Evolutionary conservation across 2,329 filamentous ascomycete species (phyloP), one percentile per base, ranked within the genome.

Genomic region (Fusarium algeriense): DNA sequence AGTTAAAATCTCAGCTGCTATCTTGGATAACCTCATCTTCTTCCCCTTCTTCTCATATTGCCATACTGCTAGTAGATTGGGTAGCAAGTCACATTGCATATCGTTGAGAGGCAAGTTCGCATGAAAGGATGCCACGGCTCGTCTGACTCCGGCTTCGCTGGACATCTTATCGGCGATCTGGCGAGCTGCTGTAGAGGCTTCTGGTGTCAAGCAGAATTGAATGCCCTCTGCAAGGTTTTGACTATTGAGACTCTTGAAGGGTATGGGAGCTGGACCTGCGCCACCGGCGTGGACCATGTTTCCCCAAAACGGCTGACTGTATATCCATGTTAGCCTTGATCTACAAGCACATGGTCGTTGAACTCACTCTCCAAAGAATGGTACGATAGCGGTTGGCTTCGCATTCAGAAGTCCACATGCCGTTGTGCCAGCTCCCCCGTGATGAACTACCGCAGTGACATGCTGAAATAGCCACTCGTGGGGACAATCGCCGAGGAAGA

Each of bases 401-500:
- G 86, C 91, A 69, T 87, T 90, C 73, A 90, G 90, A 17, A 94
- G 81, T 1, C 90, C 91, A 37, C 90, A 91, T 1, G 91, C 91
- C 0, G 91, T 92, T 0, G 91, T 94, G 4, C 92, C 91, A 0
- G 92, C 92, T 9, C 91, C 91, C 12, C 91, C 91, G 64, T 93
- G 91, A 62, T 93, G 91, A 1, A 93, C 86, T 2, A 91, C 90
- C 0, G 89, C 89, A 19, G 82, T 81, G 3, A 92, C 89, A 23
- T 84, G 83, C 0, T 89, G 89, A 60, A 93, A 93, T 0, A 93
- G 81, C 91, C 91, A 93, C 77, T 93, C 91, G 73, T 93, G 91
- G 0, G 91, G 91, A 0, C 87, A 91, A 68, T 93, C 92, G 12
- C 89, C 91, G 2, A 93, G 84, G 84, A 93, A 88, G 78, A 86